These are phyloP conservation scores for Medicago ruthenica DNA, from an alignment of 306 rosid species.

Conservation along the genomic window DNA sequence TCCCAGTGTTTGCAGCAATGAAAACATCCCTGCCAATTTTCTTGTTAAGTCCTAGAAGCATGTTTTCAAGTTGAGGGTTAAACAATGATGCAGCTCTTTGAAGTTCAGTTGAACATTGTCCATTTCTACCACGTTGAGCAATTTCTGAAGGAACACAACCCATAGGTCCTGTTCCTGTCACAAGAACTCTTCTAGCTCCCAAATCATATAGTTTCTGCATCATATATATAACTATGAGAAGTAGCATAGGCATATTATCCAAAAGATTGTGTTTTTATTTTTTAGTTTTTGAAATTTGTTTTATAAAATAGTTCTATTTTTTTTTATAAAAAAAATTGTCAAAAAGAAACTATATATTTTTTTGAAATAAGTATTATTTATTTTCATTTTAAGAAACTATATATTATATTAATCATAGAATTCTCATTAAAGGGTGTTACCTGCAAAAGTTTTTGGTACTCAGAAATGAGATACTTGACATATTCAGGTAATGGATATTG, in stretches of 20 bases:
- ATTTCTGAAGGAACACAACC: slow-evolving; percentile 90
- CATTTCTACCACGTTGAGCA: slow-evolving; percentile 61
- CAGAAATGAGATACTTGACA: slow-evolving; percentile 63
- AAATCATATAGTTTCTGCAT: slow-evolving; percentile 54
- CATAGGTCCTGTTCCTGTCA: slow-evolving; percentile 85
- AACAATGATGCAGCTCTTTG: slow-evolving; percentile 64
- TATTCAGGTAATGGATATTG: slow-evolving; percentile 66
- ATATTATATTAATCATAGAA: neutral
- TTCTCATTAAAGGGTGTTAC: slow-evolving; percentile 39
- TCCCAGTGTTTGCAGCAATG: slow-evolving; percentile 60
- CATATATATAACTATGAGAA: neutral
- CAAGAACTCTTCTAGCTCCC: slow-evolving; percentile 75
- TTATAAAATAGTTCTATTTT: no score
- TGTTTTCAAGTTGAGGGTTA: slow-evolving; percentile 68
- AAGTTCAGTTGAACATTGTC: slow-evolving; percentile 60
- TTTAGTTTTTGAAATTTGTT: no score
- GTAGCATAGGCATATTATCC: neutral
- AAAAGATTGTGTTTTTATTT: neutral
- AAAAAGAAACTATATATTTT: no score
- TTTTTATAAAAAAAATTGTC: no score
- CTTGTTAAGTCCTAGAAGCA: slow-evolving; percentile 54
- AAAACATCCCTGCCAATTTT: slow-evolving; percentile 63
- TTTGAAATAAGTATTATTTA: no score
- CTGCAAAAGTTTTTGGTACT: slow-evolving; percentile 59
- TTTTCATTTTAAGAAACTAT: no score